phyloP scores from a whole-genome alignment of 805 yeast species.

The Ogataea glucozyma region DNA sequence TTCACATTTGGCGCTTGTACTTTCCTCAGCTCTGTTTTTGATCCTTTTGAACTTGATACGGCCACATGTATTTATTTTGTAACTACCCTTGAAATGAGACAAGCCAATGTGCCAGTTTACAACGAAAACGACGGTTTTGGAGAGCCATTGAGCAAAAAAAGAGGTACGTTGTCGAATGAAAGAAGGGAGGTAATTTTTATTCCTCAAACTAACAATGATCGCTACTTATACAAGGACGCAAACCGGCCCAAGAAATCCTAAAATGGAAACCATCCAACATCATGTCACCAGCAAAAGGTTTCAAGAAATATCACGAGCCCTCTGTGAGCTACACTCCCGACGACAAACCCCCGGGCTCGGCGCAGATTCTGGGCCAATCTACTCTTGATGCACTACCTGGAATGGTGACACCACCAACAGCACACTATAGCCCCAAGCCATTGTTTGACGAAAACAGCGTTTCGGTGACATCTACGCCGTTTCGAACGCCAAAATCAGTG shows the following conservation, averaged over 20 bases:
- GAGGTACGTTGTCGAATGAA: neutral
- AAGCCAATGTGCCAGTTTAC: slow-evolving; percentile 1
- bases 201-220: too few species aligned
- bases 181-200: neutral
- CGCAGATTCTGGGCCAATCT: slow-evolving; percentile 15
- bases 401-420: slow-evolving; percentile 21
- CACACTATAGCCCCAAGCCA: slow-evolving; percentile 19
- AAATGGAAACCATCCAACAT: slow-evolving; percentile 16
- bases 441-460: slow-evolving; percentile 16
- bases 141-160: neutral
- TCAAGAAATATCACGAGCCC: neutral
- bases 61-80: too few species aligned
- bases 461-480: slow-evolving; percentile 24
- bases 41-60: too few species aligned
- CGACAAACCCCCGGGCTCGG: slow-evolving; percentile 3
- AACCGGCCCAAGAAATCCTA: slow-evolving; percentile 2
- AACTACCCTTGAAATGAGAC: too few species aligned
- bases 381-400: slow-evolving; percentile 26
- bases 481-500: slow-evolving; percentile 9
- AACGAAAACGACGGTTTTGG: neutral
- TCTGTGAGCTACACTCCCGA: slow-evolving; percentile 9
- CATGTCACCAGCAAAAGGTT: neutral
- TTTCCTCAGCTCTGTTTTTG: too few species aligned
- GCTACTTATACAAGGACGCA: neutral
- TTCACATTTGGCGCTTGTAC: too few species aligned